Evolutionary conservation across 257 asterid genomes (phyloP).

Genomic region (Buddleja alternifolia): DNA sequence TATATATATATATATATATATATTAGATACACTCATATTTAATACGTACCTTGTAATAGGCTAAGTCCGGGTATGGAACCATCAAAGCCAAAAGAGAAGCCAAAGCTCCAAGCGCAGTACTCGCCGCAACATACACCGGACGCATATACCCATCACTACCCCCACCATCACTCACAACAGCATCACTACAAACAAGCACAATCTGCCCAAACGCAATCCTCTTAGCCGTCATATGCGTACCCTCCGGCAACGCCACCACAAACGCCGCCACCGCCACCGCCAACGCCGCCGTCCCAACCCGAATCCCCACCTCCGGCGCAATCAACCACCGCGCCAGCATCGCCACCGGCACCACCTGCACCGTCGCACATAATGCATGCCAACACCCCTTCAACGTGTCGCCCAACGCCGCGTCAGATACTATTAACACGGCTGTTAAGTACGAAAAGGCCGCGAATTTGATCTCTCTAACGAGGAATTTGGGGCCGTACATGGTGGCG

Average conservation of each 20-base stretch:
- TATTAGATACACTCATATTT: no score
- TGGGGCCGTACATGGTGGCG: conserved; percentile 60
- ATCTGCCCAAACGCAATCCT: conserved; percentile 71
- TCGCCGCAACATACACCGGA: conserved; percentile 57
- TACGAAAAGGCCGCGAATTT: conserved; percentile 63
- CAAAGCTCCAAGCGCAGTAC: conserved; percentile 53
- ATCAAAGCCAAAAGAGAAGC: conserved; percentile 57
- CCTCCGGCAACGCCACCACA: conserved; percentile 55
- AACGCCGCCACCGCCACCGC: conserved; percentile 44
- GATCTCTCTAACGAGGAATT: conserved; percentile 25
- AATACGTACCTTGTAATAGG: conserved; percentile 44
- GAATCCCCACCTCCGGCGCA: conserved; percentile 25
- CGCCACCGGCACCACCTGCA: conserved; percentile 56
- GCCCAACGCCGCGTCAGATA: conserved; percentile 58
- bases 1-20: no score
- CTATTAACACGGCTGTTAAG: conserved; percentile 48
- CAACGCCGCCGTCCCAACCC: conserved; percentile 35
- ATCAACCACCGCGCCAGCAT: conserved; percentile 38
- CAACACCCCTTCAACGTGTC: conserved; percentile 60
- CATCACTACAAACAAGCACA: conserved; percentile 50
- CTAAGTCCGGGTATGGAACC: conserved; percentile 57
- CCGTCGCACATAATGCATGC: conserved; percentile 56
- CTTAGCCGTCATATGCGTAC: conserved; percentile 51
- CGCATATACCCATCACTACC: conserved; percentile 29
- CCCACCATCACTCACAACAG: conserved; percentile 29